A percentile compares a stretch with the other conserved stretches of the same genome.
These are phyloP conservation scores for Berkeleyomyces basicola DNA, from an alignment of 2,329 filamentous ascomycete species.

Conservation along the genomic window DNA sequence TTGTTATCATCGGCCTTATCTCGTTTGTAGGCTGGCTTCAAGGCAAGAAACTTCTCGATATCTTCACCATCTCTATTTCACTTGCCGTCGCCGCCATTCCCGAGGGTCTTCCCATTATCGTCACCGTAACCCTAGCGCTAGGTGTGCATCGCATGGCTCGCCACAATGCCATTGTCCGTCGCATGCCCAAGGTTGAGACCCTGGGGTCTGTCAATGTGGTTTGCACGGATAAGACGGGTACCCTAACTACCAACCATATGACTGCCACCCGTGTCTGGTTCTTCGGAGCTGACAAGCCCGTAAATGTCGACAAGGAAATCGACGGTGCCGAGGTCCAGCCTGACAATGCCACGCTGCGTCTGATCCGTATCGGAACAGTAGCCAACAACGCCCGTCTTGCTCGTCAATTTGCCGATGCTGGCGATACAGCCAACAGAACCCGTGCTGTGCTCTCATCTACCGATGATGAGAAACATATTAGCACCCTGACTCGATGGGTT, in stretches of 20 bases:
- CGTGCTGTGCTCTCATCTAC: constrained; percentile 78
- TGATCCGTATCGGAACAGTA: constrained; percentile 85
- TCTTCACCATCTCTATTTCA: constrained; percentile 95
- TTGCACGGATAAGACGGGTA: constrained; percentile 96
- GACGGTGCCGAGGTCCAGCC: constrained; percentile 40
- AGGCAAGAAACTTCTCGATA: constrained; percentile 76
- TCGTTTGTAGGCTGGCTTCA: constrained; percentile 80
- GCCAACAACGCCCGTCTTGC: constrained; percentile 85
- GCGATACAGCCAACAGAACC: constrained; percentile 27
- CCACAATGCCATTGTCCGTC: constrained; percentile 84
- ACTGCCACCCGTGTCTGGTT: constrained; percentile 94
- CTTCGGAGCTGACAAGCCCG: constrained; percentile 46
- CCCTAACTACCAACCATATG: constrained; percentile 96
- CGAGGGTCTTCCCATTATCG: constrained; percentile 92
- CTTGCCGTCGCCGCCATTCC: constrained; percentile 92
- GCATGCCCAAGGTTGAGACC: constrained; percentile 92
- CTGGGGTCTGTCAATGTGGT: constrained; percentile 98
- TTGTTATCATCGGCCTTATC: constrained; percentile 84
- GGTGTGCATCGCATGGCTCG: constrained; percentile 94
- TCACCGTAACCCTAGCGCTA: constrained; percentile 87
- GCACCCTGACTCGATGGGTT: constrained; percentile 68
- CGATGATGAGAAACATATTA: constrained; percentile 31
- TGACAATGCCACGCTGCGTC: constrained; percentile 58
- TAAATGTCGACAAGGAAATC: constrained; percentile 38
- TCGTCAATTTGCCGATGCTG: constrained; percentile 51